These are phyloP conservation scores for Penicillium sp. DNA, from an alignment of 2,329 filamentous ascomycete species.

Conservation along the genomic window DNA sequence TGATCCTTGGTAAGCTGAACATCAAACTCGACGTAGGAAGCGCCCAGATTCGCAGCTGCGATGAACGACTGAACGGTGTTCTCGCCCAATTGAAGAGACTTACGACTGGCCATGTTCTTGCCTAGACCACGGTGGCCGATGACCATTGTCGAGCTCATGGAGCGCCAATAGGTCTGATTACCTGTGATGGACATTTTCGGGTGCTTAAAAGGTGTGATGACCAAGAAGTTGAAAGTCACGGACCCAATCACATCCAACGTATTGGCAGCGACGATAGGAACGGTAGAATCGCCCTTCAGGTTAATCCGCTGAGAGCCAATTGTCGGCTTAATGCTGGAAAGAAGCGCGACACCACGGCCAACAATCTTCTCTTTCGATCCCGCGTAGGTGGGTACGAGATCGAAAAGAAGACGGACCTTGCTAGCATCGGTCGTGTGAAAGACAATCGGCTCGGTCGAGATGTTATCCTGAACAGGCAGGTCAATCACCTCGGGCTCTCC, in stretches of 20 bases:
- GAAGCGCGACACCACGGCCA: conserved; percentile 80
- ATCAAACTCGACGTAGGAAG: conserved; percentile 70
- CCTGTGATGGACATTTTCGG: conserved; percentile 90
- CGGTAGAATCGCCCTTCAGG: conserved; percentile 84
- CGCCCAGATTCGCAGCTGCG: conserved; percentile 88
- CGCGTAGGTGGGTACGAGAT: conserved; percentile 92
- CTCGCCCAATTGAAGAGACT: conserved; percentile 89
- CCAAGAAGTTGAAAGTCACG: conserved; percentile 94
- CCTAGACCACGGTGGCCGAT: conserved; percentile 74
- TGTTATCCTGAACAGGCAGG: conserved; percentile 88
- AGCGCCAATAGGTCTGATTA: conserved; percentile 95
- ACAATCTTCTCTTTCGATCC: conserved; percentile 77
- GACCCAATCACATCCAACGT: conserved; percentile 86
- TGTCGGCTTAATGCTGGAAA: conserved; percentile 79
- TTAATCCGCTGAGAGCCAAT: conserved; percentile 86
- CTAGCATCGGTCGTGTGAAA: conserved; percentile 76
- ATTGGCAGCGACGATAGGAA: conserved; percentile 81
- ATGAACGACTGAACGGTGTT: conserved; percentile 97
- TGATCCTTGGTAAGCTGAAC: conserved; percentile 99
- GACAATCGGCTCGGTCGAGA: conserved; percentile 87
- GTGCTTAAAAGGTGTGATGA: conserved; percentile 92
- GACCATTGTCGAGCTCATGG: conserved; percentile 81
- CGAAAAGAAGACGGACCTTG: conserved; percentile 87
- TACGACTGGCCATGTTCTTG: conserved; percentile 81
- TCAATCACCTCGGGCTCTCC: conserved; percentile 90